A percentile compares a stretch with the other conserved stretches of the same genome.
These are phyloP conservation scores for Colletotrichum navitas DNA, from an alignment of 2,329 filamentous ascomycete species.

Conservation along the genomic window DNA sequence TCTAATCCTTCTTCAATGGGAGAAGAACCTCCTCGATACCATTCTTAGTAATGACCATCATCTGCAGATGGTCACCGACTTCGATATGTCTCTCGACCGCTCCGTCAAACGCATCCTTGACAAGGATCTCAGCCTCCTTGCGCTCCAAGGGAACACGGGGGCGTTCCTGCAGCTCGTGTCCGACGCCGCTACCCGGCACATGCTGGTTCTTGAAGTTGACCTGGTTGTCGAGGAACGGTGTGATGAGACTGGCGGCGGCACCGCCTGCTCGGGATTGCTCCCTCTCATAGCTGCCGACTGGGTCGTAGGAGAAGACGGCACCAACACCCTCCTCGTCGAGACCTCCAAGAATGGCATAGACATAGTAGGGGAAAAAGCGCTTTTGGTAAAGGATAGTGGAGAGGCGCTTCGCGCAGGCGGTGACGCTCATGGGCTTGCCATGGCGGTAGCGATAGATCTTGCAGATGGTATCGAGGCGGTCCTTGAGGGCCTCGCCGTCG, in stretches of 20 bases:
- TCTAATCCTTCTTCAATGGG: conserved; percentile 90
- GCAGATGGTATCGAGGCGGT: conserved; percentile 92
- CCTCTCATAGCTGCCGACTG: conserved; percentile 96
- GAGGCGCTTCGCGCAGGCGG: conserved; percentile 93
- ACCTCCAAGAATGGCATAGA: conserved; percentile 92
- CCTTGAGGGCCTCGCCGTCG: conserved; percentile 92
- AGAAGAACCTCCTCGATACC: conserved; percentile 89
- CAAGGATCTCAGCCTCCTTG: conserved; percentile 83
- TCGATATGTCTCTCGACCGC: conserved; percentile 99
- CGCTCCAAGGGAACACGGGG: conserved; percentile 77
- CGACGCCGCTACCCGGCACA: conserved; percentile 84
- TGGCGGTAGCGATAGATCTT: conserved; percentile 99
- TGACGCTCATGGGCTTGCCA: conserved; percentile 94
- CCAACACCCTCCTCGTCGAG: conserved; percentile 95
- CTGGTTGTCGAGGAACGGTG: conserved; percentile 99
- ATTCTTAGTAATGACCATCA: conserved; percentile 89
- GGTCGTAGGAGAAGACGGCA: conserved; percentile 96
- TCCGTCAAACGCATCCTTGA: conserved; percentile 97
- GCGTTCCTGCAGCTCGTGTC: conserved; percentile 82
- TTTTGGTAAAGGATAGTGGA: conserved; percentile 97
- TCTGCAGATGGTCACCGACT: conserved; percentile 95
- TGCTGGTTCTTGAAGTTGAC: conserved; percentile 99
- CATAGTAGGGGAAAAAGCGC: conserved; percentile 99
- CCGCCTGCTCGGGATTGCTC: conserved; percentile 96
- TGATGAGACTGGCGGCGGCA: conserved; percentile 93